Conservation (phyloP, 2,329 filamentous ascomycete species). For the Raffaelea arxii region DNA sequence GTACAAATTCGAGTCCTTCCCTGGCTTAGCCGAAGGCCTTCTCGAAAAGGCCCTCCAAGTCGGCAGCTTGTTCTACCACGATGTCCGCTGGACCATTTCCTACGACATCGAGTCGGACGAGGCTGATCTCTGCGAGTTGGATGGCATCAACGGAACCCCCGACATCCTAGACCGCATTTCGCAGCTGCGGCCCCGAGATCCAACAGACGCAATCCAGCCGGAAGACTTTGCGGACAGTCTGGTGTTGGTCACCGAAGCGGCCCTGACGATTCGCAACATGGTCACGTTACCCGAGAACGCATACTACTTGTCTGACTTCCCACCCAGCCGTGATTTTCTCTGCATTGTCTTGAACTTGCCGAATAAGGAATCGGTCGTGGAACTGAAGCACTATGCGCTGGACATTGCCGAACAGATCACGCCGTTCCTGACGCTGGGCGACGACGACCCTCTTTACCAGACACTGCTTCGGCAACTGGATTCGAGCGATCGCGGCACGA, state of each 20-base stretch:
- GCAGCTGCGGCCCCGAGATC: conserved; percentile 46
- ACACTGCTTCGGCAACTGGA: conserved; percentile 56
- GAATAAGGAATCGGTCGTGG: conserved; percentile 58
- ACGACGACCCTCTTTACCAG: conserved; percentile 68
- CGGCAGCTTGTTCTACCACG: conserved; percentile 62
- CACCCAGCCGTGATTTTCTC: conserved; percentile 69
- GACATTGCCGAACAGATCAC: conserved; percentile 90
- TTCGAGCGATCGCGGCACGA: conserved; percentile 68
- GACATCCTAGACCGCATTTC: conserved; percentile 65
- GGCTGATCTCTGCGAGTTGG: conserved; percentile 36
- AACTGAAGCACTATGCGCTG: conserved; percentile 82
- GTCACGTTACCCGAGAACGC: conserved; percentile 88
- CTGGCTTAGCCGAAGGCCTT: conserved; percentile 76
- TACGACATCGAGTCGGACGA: conserved; percentile 50
- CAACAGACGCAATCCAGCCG: conserved; percentile 62
- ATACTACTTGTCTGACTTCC: conserved; percentile 64
- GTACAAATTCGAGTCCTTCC: conserved; percentile 89
- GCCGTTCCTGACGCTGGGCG: conserved; percentile 63
- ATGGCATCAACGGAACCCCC: conserved; percentile 56
- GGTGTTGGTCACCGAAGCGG: conserved; percentile 73
- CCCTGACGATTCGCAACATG: conserved; percentile 89
- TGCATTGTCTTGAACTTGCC: conserved; percentile 76
- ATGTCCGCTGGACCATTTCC: conserved; percentile 70
- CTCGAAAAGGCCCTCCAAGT: conserved; percentile 77
- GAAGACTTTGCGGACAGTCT: conserved; percentile 61